phyloP scores from a whole-genome alignment of 257 asterid species.

The Ophiorrhiza pumila region DNA sequence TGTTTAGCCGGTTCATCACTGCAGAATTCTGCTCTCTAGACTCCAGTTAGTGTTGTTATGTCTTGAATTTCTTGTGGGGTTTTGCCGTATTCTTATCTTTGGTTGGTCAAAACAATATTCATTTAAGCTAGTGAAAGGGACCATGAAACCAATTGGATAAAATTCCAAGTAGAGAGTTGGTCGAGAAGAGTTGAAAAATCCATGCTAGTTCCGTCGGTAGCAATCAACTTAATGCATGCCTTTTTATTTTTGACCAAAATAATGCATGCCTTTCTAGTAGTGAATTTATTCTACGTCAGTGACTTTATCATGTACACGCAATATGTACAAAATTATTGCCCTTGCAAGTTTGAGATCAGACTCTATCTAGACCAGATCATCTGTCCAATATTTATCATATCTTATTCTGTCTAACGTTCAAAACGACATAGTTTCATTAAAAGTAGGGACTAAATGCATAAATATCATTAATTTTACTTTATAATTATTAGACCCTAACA shows the following conservation, averaged over 20 bases:
- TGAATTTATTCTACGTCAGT: not conserved
- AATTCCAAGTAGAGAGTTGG: not conserved
- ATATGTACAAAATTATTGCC: no score
- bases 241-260: no score
- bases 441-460: no score
- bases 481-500: no score
- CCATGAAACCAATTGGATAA: not conserved
- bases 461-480: no score
- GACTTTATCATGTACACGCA: not conserved
- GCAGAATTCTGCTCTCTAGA: not conserved
- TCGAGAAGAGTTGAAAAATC: not conserved
- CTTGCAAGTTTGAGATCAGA: no score
- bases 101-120: not conserved
- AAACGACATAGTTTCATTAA: no score
- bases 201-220: not conserved
- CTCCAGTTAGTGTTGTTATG: not conserved
- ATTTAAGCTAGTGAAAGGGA: not conserved
- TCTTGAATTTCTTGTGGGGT: conserved; percentile 3
- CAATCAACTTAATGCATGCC: conserved; percentile 6
- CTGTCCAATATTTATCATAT: no score
- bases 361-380: no score
- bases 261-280: not conserved
- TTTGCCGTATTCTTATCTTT: not conserved
- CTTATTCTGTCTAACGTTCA: no score
- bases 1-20: not conserved